Conservation (phyloP, 2,329 filamentous ascomycete genomes). For the Aspergillus eucalypticola region DNA sequence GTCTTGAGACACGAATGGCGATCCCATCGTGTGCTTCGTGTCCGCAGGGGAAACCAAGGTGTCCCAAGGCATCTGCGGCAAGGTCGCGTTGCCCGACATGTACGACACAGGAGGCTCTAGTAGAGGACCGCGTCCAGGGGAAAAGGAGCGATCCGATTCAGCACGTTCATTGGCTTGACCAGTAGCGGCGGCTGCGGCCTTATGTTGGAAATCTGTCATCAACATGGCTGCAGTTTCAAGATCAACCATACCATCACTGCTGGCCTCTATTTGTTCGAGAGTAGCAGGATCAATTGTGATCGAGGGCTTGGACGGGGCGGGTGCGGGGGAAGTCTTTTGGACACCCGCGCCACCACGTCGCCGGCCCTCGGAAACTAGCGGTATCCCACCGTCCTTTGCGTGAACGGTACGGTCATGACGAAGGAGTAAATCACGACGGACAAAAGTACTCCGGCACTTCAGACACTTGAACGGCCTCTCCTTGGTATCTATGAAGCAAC, state of each 20-base stretch:
- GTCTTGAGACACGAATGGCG: conserved; percentile 68
- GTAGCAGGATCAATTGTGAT: conserved; percentile 81
- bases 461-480: conserved; percentile 98
- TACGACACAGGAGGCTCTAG: conserved; percentile 79
- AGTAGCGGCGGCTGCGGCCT: conserved; percentile 70
- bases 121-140: conserved; percentile 68
- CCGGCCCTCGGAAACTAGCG: conserved; percentile 92
- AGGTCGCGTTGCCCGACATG: conserved; percentile 72
- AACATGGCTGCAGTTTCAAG: conserved; percentile 98
- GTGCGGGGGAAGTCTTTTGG: conserved; percentile 38
- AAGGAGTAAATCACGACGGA: conserved; percentile 91
- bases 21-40: conserved; percentile 71
- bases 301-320: conserved; percentile 69
- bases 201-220: conserved; percentile 97
- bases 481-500: conserved; percentile 74
- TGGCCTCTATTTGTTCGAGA: conserved; percentile 89
- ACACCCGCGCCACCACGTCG: conserved; percentile 53
- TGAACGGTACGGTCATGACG: conserved; percentile 98
- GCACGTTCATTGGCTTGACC: conserved; percentile 51
- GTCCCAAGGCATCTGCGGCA: conserved; percentile 91
- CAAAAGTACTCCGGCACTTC: conserved; percentile 98
- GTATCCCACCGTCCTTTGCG: conserved; percentile 93
- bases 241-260: conserved; percentile 87
- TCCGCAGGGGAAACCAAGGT: conserved; percentile 75
- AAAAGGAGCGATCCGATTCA: conserved; percentile 63